These are phyloP conservation scores for Fraxinus sp. DNA, from an alignment of 305 asterid genomes.

Conservation along the genomic window DNA sequence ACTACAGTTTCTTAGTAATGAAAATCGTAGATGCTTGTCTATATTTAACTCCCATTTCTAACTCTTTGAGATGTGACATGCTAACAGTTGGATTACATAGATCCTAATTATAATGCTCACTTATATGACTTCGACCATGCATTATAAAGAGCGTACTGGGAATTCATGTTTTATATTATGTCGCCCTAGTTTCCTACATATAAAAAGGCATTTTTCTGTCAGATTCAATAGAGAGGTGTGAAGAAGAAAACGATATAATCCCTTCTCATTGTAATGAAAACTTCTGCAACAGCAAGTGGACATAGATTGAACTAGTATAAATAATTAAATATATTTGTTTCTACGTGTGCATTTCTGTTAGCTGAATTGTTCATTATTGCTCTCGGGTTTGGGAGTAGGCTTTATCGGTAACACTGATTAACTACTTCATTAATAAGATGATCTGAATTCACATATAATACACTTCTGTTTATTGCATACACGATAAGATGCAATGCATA, in stretches of 20 bases:
- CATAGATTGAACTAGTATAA: not conserved
- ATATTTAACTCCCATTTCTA: not conserved
- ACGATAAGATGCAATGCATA: not conserved
- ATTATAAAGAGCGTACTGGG: not conserved
- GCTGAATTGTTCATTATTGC: not conserved
- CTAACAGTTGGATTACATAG: not conserved
- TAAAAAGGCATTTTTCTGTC: not conserved
- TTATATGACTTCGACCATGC: not conserved
- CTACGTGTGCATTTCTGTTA: not conserved
- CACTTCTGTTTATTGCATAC: not conserved
- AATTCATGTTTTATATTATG: not conserved
- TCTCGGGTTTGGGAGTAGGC: not conserved
- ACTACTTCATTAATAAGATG: not conserved
- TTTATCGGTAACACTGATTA: not conserved
- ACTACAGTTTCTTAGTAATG: slow-evolving; percentile 3
- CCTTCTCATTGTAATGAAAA: not conserved
- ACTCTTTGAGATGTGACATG: not conserved
- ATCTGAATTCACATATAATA: slow-evolving; percentile 2
- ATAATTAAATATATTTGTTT: not conserved
- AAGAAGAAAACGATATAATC: not conserved
- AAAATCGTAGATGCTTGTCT: not conserved
- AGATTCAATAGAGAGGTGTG: not conserved
- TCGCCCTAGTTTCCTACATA: not conserved
- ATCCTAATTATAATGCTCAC: not conserved
- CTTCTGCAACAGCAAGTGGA: not conserved